Evolutionary conservation across 306 rosid species (phyloP), one percentile per base, ranked within the genome.

Genomic region (Datisca glomerata): DNA sequence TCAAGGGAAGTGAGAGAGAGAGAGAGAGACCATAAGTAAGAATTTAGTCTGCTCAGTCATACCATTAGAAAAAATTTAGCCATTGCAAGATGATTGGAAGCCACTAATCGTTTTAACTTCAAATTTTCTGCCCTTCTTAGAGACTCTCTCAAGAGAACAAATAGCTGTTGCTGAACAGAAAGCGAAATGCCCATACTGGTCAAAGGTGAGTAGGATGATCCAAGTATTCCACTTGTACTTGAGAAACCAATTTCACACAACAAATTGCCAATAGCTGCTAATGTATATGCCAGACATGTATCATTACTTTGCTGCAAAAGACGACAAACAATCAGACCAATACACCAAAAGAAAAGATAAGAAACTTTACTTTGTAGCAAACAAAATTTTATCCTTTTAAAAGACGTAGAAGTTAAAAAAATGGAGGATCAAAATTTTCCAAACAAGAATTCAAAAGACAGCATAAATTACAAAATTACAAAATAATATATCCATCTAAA

Each of bases 221-320:
- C 94, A 36, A 83, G 71, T 52, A 80, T 72, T 61, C 87, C 80
- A 55, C 79, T 69, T 29, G 97, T 76, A 60, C 89, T 75, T 59
- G 94, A 83, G 75, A 83, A 63, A 37, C 97, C 93, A 72, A 78
- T 76, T 80, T 87, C 97, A 25, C 78, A 87, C 79, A 87, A 69
- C 77, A 87, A 72, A 63, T 83, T 83, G 55, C 93, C 81, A 65
- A 87, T 83, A 45, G 89, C 94, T 18, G 94, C 82, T 74, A 83
- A 67, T 13, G 94, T 87, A 70, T 79, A 87, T 23, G 97, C 93
- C 45, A 87, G 94, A 53, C 94, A 76, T 32, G 72, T 75, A 53
- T 87, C 97, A n/a, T 87, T 87, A 53, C 80, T 87, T 75, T 79
- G 85, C 97, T 87, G 97, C 76, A 74, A 41, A 60, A n/a, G n/a